A percentile compares a stretch with the other conserved stretches of the same genome.
Evolutionary conservation across 139 green algal species (phyloP).

Genomic region (Picochlorum sp.): DNA sequence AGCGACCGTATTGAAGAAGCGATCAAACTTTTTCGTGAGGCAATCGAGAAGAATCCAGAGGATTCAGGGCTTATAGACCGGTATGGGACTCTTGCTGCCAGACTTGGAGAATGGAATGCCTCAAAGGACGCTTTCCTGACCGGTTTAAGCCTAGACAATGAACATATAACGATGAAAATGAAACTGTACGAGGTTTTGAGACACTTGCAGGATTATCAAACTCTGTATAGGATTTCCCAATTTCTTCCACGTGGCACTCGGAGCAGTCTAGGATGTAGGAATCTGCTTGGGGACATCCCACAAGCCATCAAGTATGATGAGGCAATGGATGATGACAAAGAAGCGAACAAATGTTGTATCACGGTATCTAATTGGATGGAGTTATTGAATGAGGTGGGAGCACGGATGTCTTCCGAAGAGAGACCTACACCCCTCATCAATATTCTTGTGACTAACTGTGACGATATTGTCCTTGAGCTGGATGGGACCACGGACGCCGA

Average conservation of each 20-base stretch:
- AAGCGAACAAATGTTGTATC: constrained; percentile 1
- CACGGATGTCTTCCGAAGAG: no score
- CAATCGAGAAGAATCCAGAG: neutral
- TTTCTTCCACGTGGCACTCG: no score
- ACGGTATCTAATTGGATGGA: neutral
- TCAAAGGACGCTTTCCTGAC: constrained; percentile 14
- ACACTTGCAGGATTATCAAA: constrained; percentile 12
- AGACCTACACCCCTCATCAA: no score
- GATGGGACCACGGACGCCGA: no score
- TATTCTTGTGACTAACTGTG: no score
- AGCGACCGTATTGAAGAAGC: neutral
- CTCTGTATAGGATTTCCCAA: no score
- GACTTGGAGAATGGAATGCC: constrained; percentile 13
- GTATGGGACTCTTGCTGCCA: constrained; percentile 17
- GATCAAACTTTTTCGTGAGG: constrained; percentile 8
- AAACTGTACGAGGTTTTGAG: constrained; percentile 23
- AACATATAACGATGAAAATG: constrained; percentile 16
- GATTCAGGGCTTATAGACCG: constrained; percentile 21
- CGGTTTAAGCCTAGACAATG: constrained; percentile 11
- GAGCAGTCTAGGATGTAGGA: no score
- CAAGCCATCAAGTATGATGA: no score
- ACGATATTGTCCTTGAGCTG: no score
- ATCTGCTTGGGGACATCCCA: no score
- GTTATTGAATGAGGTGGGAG: no score
- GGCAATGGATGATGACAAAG: no score